Evolutionary conservation across 768 basidiomycete species (phyloP), one percentile per base, ranked within the genome.

Genomic region (Hericium rajendrae): DNA sequence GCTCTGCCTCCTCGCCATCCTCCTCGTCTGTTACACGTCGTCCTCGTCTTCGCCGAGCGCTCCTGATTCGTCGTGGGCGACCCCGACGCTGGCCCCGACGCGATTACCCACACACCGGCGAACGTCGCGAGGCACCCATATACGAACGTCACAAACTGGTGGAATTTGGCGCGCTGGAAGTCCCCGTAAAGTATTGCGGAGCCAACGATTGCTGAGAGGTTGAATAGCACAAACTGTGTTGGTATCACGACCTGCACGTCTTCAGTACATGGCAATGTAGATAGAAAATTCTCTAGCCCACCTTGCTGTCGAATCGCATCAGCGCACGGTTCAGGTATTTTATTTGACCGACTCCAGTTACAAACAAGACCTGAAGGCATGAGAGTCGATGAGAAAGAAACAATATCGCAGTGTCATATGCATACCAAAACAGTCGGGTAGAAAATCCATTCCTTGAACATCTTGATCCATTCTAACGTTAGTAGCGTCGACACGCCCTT

Each of bases 131-230:
- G 82, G 68, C 88, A 91, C 53, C 92, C 92, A 67, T 93, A 92
- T 20, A 90, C 65, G 70, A 94, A 94, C 6, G 87, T 91, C 51
- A 92, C 75, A 58, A 89, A 79, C 65, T 88, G 82, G 68, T 93
- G 87, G 68, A 93, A 88, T 10, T 81, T 79, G 12, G 90, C 84
- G 59, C 81, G 82, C 62, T 82, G 78, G 73, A 99, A 99, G 70
- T 99, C 95, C 24, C 91, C 88, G 67, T 95, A 99, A 1, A 99
- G 78, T 15, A 99, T 85, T 1, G 91, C 92, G 4, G 92, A 94
- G 26, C 94, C 95, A 56, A 90, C 74, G 63, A 99, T 94, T 4
- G 91, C 92, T 4, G 91, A 92, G 38, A 98, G 76, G 24, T 91
- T 94, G 74, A 98, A 98, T 56, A 93, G 78, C 32, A 95, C 92